These are phyloP conservation scores for Usnea hakonensis DNA, from an alignment of 495 filamentous ascomycete genomes.

Conservation along the genomic window DNA sequence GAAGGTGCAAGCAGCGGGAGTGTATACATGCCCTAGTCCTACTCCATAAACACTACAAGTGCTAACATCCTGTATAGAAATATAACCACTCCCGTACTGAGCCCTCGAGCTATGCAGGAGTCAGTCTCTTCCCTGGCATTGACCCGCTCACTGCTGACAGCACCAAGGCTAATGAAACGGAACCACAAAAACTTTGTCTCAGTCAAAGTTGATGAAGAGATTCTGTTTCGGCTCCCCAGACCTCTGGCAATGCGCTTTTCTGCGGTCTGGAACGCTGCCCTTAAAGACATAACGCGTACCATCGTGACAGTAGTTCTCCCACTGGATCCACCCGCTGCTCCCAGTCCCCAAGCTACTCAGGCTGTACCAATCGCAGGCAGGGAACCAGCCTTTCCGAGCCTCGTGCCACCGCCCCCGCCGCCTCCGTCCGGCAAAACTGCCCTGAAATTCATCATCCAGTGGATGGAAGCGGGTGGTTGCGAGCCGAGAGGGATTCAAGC, in stretches of 20 bases:
- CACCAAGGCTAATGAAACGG: not conserved
- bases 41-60: too few relatives aligned
- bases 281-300: rapidly evolving
- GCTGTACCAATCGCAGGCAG: not conserved
- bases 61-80: not conserved
- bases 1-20: too few relatives aligned
- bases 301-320: not conserved
- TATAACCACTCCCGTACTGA: not conserved
- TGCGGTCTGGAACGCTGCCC: not conserved
- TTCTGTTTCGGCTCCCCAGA: not conserved
- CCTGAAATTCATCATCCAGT: not conserved
- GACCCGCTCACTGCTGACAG: not conserved
- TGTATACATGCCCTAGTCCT: too few relatives aligned
- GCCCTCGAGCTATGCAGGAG: not conserved
- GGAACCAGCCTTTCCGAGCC: too few relatives aligned
- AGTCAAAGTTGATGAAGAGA: not conserved
- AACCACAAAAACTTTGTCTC: not conserved
- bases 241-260: not conserved
- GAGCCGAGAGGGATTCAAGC: not conserved
- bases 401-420: not conserved
- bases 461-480: not conserved
- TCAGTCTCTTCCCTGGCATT: not conserved
- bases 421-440: not conserved
- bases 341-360: not conserved
- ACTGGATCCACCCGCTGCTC: not conserved